Percentiles rank a stretch among this genome's conserved stretches.
phyloP scores from a whole-genome alignment of 192 early-diverging fungal genomes.

The Backusella macrospora region DNA sequence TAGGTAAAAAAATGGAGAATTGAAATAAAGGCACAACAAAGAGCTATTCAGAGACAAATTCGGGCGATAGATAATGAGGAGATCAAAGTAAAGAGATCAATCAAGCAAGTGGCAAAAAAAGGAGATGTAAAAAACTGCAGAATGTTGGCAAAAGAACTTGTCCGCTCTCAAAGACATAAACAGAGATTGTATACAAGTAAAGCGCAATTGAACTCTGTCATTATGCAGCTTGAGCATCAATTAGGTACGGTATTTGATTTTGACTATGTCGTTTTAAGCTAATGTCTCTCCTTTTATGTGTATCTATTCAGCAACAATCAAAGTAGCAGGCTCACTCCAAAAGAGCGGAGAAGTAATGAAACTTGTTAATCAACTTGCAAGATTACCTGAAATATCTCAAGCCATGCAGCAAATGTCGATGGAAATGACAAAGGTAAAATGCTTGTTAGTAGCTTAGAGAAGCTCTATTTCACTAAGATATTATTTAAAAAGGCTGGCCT shows the following conservation, averaged over 20 bases:
- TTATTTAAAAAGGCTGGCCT: slow-evolving; percentile 75
- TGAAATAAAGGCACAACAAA: slow-evolving; percentile 81
- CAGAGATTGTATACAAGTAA: slow-evolving; percentile 83
- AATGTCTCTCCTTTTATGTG: background rate
- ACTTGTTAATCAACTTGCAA: slow-evolving; percentile 84
- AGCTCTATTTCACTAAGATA: background rate
- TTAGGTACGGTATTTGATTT: slow-evolving; percentile 55
- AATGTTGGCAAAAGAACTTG: slow-evolving; percentile 83
- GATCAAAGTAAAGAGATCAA: slow-evolving; percentile 70
- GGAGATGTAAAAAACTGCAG: slow-evolving; percentile 74
- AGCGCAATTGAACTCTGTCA: slow-evolving; percentile 91
- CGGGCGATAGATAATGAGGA: slow-evolving; percentile 84
- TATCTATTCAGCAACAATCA: slow-evolving; percentile 71
- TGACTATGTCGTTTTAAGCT: background rate
- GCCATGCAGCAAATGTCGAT: slow-evolving; percentile 90
- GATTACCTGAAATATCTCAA: slow-evolving; percentile 81
- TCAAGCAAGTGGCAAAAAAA: slow-evolving; percentile 90
- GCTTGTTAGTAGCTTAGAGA: background rate
- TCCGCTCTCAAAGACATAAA: slow-evolving; percentile 77
- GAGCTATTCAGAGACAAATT: slow-evolving; percentile 83
- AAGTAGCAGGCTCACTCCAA: slow-evolving; percentile 85
- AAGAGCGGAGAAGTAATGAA: slow-evolving; percentile 92
- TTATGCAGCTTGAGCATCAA: slow-evolving; percentile 88
- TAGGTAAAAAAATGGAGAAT: slow-evolving; percentile 93
- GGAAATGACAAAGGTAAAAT: slow-evolving; percentile 93